phyloP scores from a whole-genome alignment of 257 asterid species.

The Solanum okadae region DNA sequence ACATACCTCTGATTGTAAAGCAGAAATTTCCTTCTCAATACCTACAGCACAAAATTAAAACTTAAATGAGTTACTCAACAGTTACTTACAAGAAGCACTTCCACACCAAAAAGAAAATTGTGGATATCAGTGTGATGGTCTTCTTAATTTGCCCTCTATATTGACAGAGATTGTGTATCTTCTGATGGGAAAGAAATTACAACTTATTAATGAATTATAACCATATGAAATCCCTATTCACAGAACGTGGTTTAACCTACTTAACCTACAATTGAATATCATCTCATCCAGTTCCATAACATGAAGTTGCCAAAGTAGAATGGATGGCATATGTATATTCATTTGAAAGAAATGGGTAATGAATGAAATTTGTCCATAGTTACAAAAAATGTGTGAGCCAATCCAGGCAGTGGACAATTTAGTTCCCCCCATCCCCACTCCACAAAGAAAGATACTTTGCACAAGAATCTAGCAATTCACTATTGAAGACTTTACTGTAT shows the following conservation, averaged over 20 bases:
- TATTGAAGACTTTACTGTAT: not conserved
- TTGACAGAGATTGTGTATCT: not conserved
- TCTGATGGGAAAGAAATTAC: not conserved
- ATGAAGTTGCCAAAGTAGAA: not conserved
- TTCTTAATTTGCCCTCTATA: not conserved
- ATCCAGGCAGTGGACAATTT: not conserved
- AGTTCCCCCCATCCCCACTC: not conserved
- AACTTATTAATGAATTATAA: not conserved
- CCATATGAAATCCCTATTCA: not conserved
- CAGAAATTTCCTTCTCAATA: conserved; percentile 63
- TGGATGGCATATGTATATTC: not conserved
- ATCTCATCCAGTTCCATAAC: not conserved
- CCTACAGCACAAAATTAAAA: conserved; percentile 32
- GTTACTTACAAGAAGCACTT: not conserved
- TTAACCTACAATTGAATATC: not conserved
- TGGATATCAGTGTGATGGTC: not conserved
- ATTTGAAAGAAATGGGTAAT: not conserved
- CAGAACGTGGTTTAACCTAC: not conserved
- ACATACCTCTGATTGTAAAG: conserved; percentile 68
- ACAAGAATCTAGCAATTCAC: not conserved
- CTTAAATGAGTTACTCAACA: not conserved
- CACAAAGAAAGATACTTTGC: not conserved
- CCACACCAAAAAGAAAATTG: not conserved
- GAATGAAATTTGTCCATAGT: not conserved
- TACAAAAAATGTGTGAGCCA: not conserved